phyloP scores from a whole-genome alignment of 2,329 filamentous ascomycete species.

The Didymella arachidicola region DNA sequence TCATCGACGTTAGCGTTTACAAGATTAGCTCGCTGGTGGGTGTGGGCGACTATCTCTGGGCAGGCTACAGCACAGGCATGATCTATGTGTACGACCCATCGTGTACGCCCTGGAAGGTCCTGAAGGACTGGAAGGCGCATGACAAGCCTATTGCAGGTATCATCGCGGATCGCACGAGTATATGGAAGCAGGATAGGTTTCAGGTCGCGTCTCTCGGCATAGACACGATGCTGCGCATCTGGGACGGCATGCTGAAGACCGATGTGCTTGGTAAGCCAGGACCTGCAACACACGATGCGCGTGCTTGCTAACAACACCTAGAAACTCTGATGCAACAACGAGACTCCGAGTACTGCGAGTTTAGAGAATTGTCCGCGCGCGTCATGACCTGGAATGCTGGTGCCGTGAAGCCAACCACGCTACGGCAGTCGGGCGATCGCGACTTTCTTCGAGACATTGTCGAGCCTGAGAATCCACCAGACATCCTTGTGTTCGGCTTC shows the following conservation, averaged over 20 bases:
- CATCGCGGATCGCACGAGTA: conserved; percentile 77
- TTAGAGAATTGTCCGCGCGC: conserved; percentile 79
- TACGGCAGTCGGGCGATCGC: conserved; percentile 75
- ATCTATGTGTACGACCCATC: conserved; percentile 90
- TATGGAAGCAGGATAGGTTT: conserved; percentile 82
- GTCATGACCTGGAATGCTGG: conserved; percentile 98
- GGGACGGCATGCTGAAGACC: conserved; percentile 92
- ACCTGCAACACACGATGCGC: not conserved
- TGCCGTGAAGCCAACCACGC: conserved; percentile 85
- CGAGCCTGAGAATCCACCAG: conserved; percentile 77
- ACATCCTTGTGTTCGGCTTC: conserved; percentile 94
- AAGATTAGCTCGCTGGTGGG: conserved; percentile 90
- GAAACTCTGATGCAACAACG: conserved; percentile 85
- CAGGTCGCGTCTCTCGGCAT: conserved; percentile 88
- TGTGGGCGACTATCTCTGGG: conserved; percentile 86
- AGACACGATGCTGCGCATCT: conserved; percentile 82
- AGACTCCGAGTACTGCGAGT: conserved; percentile 83
- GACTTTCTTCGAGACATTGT: conserved; percentile 84
- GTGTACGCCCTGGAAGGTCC: conserved; percentile 82
- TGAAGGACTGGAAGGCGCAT: conserved; percentile 96
- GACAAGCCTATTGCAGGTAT: conserved; percentile 82
- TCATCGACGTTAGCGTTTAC: conserved; percentile 89
- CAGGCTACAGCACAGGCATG: conserved; percentile 92
- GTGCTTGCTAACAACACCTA: conserved; percentile 31
- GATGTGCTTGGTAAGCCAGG: conserved; percentile 77